Conservation (phyloP, 2,329 filamentous ascomycete species). For the Apiospora kogelbergensis region DNA sequence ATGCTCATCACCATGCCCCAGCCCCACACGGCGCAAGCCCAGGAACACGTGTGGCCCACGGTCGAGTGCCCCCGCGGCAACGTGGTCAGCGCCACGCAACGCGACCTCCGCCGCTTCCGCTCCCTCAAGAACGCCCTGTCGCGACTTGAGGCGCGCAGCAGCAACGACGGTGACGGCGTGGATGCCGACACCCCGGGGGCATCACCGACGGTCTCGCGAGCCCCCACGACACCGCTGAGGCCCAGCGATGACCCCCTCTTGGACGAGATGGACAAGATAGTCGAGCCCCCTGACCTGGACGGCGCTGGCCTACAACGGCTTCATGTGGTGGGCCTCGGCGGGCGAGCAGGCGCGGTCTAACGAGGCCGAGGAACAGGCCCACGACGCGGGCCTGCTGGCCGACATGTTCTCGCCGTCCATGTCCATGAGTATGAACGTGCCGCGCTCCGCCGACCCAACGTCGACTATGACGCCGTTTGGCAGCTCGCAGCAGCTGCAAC, state of each 20-base stretch:
- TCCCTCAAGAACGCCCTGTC: slow-evolving; percentile 65
- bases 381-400: slow-evolving; percentile 56
- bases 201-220: slow-evolving; percentile 23
- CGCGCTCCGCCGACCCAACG: slow-evolving; percentile 32
- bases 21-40: slow-evolving; percentile 54
- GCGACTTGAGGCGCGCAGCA: slow-evolving; percentile 35
- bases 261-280: slow-evolving; percentile 53
- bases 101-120: slow-evolving; percentile 80
- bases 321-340: slow-evolving; percentile 89
- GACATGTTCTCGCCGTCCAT: slow-evolving; percentile 42
- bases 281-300: slow-evolving; percentile 67
- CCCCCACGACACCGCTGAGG: slow-evolving; percentile 23
- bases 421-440: slow-evolving; percentile 28
- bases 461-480: slow-evolving; percentile 41
- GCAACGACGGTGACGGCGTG: neutral
- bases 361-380: slow-evolving; percentile 57
- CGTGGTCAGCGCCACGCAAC: slow-evolving; percentile 80
- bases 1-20: slow-evolving; percentile 81
- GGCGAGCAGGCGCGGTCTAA: slow-evolving; percentile 68
- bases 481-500: slow-evolving; percentile 45
- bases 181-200: slow-evolving; percentile 16
- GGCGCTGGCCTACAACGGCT: slow-evolving; percentile 75
- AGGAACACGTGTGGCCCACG: slow-evolving; percentile 70
- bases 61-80: slow-evolving; percentile 66
- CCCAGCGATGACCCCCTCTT: slow-evolving; percentile 34